phyloP scores from a whole-genome alignment of 257 asterid species.

The Solanum dulcamara region DNA sequence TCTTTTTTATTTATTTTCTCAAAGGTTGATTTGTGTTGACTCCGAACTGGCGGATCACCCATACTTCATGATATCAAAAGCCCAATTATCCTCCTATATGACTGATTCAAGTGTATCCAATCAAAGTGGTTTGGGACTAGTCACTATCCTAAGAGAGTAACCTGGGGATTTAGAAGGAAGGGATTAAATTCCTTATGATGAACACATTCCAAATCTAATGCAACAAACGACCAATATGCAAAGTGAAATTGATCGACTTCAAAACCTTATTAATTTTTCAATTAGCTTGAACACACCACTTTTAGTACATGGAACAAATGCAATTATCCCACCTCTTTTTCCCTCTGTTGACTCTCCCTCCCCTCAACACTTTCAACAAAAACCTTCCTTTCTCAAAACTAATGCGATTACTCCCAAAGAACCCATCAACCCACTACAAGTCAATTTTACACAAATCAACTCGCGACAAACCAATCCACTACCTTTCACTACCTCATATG shows the following conservation, averaged over 20 bases:
- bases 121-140: neutral
- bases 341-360: neutral
- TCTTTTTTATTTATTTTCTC: neutral
- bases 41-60: neutral
- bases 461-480: neutral
- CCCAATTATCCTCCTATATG: neutral
- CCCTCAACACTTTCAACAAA: neutral
- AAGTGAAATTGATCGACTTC: neutral
- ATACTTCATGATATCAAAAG: neutral
- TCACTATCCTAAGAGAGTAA: neutral
- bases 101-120: neutral
- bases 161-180: too few relatives aligned
- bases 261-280: neutral
- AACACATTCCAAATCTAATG: too few relatives aligned
- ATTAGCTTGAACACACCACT: neutral
- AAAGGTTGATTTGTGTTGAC: neutral
- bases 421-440: neutral
- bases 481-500: neutral
- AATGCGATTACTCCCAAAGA: neutral
- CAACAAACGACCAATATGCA: neutral
- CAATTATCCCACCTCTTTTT: neutral
- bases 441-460: neutral
- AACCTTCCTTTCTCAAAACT: neutral
- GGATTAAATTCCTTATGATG: too few relatives aligned
- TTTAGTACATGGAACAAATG: neutral